Evolutionary conservation across 345 rosid species (phyloP).

Genomic region (Cardamine occulta): DNA sequence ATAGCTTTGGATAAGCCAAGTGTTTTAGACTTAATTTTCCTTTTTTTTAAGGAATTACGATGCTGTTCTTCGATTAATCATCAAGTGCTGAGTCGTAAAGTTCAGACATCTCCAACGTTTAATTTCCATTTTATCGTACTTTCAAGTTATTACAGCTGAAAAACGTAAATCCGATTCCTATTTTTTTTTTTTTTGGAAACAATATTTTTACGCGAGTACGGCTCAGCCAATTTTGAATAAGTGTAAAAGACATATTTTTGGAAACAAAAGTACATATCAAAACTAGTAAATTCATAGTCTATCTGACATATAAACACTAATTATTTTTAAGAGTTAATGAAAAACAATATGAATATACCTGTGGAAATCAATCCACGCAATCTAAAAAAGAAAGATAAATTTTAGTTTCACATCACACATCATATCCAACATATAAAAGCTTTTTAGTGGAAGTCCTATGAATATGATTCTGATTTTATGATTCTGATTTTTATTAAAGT

Average conservation of each 20-base stretch:
- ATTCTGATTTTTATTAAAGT: not conserved
- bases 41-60: not conserved
- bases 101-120: not conserved
- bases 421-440: constrained; percentile 34
- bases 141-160: not conserved
- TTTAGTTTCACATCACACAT: constrained; percentile 38
- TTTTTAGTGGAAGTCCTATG: constrained; percentile 40
- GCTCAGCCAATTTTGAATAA: not conserved
- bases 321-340: not conserved
- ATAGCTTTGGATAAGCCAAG: not conserved
- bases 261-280: not conserved
- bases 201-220: not conserved
- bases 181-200: not conserved
- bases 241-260: not conserved
- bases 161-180: not conserved
- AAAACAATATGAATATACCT: not conserved
- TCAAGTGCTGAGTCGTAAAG: not conserved
- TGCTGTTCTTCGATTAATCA: not conserved
- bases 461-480: constrained; percentile 11
- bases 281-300: constrained; percentile 6
- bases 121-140: not conserved
- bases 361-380: constrained; percentile 25
- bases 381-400: not conserved
- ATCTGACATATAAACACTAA: not conserved
- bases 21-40: not conserved